Conservation (phyloP, 2,329 filamentous ascomycete genomes). For the Penicillium palitans region DNA sequence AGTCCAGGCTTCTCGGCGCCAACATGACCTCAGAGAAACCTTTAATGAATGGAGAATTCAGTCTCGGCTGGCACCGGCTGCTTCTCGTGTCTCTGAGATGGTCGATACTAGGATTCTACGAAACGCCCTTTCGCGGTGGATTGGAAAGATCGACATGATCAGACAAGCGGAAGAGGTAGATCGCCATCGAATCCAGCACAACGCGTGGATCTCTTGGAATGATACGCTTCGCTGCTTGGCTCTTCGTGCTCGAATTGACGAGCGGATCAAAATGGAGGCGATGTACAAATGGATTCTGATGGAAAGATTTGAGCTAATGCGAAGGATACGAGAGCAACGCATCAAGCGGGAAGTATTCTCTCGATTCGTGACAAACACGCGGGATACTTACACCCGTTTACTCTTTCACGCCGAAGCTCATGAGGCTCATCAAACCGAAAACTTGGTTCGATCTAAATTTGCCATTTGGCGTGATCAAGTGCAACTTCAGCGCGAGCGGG, state of each 20-base stretch:
- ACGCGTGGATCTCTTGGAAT: slow-evolving; percentile 63
- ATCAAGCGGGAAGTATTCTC: slow-evolving; percentile 42
- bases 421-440: slow-evolving; percentile 34
- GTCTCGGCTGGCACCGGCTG: slow-evolving; percentile 45
- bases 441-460: slow-evolving; percentile 39
- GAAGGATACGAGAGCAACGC: slow-evolving; percentile 42
- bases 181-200: slow-evolving; percentile 54
- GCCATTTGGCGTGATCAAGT: slow-evolving; percentile 41
- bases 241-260: slow-evolving; percentile 55
- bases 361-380: slow-evolving; percentile 42
- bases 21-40: slow-evolving; percentile 37
- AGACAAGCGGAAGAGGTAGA: slow-evolving; percentile 53
- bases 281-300: slow-evolving; percentile 64
- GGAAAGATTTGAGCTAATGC: slow-evolving; percentile 44
- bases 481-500: slow-evolving; percentile 42
- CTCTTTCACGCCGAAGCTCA: slow-evolving; percentile 40
- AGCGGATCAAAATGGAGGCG: slow-evolving; percentile 55
- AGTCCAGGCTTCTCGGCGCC: slow-evolving; percentile 34
- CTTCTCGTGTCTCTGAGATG: slow-evolving; percentile 45
- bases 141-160: slow-evolving; percentile 45
- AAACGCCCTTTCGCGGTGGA: slow-evolving; percentile 53
- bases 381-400: slow-evolving; percentile 39
- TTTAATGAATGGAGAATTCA: slow-evolving; percentile 47
- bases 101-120: slow-evolving; percentile 49
- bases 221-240: slow-evolving; percentile 58